Conservation (phyloP, 2,329 filamentous ascomycete species). For the Pseudocercospora eumusae region DNA sequence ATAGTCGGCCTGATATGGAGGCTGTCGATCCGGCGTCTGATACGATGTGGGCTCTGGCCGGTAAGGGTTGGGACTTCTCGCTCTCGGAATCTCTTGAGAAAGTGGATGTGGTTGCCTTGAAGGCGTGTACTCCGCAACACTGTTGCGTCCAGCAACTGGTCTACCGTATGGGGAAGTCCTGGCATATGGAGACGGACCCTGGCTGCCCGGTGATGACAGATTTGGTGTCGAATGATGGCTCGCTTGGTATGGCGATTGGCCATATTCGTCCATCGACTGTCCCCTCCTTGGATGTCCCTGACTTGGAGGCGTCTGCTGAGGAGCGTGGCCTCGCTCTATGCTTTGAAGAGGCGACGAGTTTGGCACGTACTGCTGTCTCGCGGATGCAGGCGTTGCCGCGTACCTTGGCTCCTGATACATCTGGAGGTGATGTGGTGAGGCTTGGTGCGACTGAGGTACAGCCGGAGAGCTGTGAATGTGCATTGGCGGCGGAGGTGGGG, state of each 20-base stretch:
- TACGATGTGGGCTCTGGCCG: slow-evolving; percentile 15
- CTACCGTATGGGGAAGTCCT: slow-evolving; percentile 29
- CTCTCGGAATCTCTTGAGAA: slow-evolving; percentile 39
- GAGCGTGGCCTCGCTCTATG: slow-evolving; percentile 34
- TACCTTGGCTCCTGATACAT: slow-evolving; percentile 30
- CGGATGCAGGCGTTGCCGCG: slow-evolving; percentile 28
- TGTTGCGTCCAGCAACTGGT: slow-evolving; percentile 35
- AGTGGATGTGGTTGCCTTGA: slow-evolving; percentile 40
- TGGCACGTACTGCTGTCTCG: slow-evolving; percentile 32
- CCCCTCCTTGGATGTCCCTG: slow-evolving; percentile 31
- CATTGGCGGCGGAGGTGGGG: slow-evolving; percentile 42
- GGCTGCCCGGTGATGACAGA: slow-evolving; percentile 24
- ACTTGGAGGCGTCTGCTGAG: slow-evolving; percentile 30
- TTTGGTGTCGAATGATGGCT: slow-evolving; percentile 36
- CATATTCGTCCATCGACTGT: slow-evolving; percentile 36
- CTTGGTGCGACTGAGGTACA: slow-evolving; percentile 29
- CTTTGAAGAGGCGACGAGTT: slow-evolving; percentile 37
- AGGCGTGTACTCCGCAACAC: slow-evolving; percentile 40
- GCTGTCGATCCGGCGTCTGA: slow-evolving; percentile 12
- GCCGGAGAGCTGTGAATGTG: slow-evolving; percentile 42
- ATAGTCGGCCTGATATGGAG: slow-evolving; percentile 25
- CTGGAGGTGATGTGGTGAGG: slow-evolving; percentile 19
- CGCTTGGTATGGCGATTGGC: slow-evolving; percentile 33
- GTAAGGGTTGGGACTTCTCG: slow-evolving; percentile 32
- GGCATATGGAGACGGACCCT: slow-evolving; percentile 31